A percentile compares a stretch with the other conserved stretches of the same genome.
phyloP scores from a whole-genome alignment of 1,139 yeast genomes.

The Nakaseomyces nivariensis region DNA sequence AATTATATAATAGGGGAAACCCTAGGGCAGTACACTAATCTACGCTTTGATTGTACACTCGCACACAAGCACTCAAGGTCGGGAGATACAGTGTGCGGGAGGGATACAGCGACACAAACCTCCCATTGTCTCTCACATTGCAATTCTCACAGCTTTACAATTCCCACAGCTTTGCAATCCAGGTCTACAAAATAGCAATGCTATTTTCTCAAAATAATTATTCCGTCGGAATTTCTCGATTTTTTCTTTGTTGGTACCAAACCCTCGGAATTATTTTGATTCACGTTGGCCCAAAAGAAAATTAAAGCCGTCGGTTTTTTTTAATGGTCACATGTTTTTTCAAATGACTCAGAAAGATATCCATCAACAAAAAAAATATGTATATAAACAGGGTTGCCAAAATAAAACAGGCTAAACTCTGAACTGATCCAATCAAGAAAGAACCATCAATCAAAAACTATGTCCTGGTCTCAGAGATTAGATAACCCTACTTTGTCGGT shows the following conservation, averaged over 20 bases:
- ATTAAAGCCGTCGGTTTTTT: not conserved
- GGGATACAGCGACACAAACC: too few species aligned
- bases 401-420: not conserved
- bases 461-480: slow-evolving; percentile 55
- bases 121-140: too few species aligned
- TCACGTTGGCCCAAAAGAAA: not conserved
- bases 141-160: too few species aligned
- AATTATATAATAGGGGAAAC: too few species aligned
- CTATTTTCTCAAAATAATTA: too few species aligned
- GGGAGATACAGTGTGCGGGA: too few species aligned
- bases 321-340: not conserved
- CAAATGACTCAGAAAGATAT: not conserved
- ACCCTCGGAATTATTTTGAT: not conserved
- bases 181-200: too few species aligned
- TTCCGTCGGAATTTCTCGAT: not conserved
- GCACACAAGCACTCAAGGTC: too few species aligned
- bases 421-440: not conserved
- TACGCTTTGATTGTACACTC: too few species aligned
- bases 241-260: too few species aligned
- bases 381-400: not conserved
- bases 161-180: too few species aligned
- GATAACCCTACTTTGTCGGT: slow-evolving; percentile 79
- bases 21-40: too few species aligned
- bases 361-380: not conserved
- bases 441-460: slow-evolving; percentile 6